Evolutionary conservation across 2,329 filamentous ascomycete species (phyloP), one percentile per base, ranked within the genome.

Genomic region (Claviceps citrina): DNA sequence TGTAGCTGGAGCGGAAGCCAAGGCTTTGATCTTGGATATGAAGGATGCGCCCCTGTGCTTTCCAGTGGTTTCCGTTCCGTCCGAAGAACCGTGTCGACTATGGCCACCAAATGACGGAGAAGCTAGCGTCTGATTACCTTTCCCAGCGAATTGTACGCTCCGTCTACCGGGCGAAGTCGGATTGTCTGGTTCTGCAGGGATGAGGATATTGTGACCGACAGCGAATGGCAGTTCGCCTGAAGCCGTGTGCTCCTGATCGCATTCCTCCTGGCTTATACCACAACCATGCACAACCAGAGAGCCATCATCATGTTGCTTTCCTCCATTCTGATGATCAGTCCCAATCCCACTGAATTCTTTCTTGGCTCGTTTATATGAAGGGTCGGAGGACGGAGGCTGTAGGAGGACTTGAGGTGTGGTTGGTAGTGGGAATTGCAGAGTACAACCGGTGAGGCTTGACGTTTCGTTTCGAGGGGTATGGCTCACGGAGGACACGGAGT

Each of bases 11-110:
- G 63, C 60, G 9, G 68, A 71, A 18, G 83, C 75, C 41, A 93
- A 64, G 3, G 83, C 79, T 54, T 82, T 85, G 46, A 93, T 60
- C 56, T 81, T 86, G 15, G 79, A 79, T 60, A 93, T 84, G 47
- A 93, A 70, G 19, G 80, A 79, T 18, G 73, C 71, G 41, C 71
- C 65, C 44, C 70, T 68, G 18, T 72, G 71, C 57, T 77, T 79
- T 42, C 62, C 65, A 12, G 66, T 57, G 7, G 64, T 62, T 28
- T 83, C 81, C n/a, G 61, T 67, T 38, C 81, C 77, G 34, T 81
- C 76, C 63, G 72, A 72, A 4, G 81, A 84, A 26, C 73, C 70
- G 32, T 79, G 70, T 43, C 77, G 69, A 25, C 70, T 73, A 47
- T 77, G 73, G 16, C 65, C 56, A 12, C 32, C 33, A n/a, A 19